phyloP scores from a whole-genome alignment of 805 yeast species.

The Suhomyces sp. region DNA sequence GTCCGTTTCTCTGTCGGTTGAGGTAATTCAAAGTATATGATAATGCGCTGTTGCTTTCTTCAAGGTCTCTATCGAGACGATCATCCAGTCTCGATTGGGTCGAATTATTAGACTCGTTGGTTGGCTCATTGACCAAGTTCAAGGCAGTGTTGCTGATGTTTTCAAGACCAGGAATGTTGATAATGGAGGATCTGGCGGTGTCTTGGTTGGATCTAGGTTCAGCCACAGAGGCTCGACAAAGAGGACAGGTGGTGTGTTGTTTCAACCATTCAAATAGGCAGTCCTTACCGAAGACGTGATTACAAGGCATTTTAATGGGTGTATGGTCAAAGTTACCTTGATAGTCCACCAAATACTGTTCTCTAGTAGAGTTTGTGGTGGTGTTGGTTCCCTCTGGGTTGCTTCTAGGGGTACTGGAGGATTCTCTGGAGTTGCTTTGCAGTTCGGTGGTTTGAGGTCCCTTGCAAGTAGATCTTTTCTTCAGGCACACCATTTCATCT shows the following conservation, averaged over 20 bases:
- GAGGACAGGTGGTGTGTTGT: constrained; percentile 74
- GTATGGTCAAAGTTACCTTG: constrained; percentile 43
- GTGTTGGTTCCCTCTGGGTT: background rate
- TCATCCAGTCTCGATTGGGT: constrained; percentile 6
- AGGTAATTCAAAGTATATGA: constrained; percentile 20
- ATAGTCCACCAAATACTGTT: constrained; percentile 17
- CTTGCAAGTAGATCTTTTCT: constrained; percentile 4
- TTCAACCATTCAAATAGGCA: constrained; percentile 85
- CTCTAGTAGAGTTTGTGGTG: background rate
- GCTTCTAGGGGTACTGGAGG: background rate
- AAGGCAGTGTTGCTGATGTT: background rate
- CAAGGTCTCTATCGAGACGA: background rate
- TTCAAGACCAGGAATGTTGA: constrained; percentile 17
- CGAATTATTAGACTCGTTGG: background rate
- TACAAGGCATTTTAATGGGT: constrained; percentile 78
- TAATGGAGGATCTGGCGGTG: constrained; percentile 23
- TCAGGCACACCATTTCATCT: constrained; percentile 3
- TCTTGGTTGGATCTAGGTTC: background rate
- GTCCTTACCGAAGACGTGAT: constrained; percentile 81
- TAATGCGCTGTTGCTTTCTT: constrained; percentile 11
- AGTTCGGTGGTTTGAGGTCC: constrained; percentile 1
- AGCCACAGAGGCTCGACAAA: constrained; percentile 58
- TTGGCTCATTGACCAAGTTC: constrained; percentile 5
- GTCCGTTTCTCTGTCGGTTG: constrained; percentile 11
- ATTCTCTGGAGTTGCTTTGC: background rate